Evolutionary conservation across 805 yeast species (phyloP).

Genomic region (Candida rishiriensis): DNA sequence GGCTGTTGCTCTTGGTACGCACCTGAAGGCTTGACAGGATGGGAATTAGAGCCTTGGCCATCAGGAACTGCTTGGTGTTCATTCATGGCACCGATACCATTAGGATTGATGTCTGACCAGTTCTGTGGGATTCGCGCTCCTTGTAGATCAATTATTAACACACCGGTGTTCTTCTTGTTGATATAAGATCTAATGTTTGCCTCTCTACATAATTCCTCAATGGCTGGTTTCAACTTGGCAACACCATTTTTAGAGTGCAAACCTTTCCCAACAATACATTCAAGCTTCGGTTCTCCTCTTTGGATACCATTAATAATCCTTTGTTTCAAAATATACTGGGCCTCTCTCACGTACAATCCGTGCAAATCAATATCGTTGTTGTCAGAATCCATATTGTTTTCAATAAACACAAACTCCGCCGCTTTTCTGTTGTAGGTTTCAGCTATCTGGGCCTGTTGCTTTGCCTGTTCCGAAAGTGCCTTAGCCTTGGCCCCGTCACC

Average conservation of each 20-base stretch:
- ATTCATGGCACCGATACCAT: slow-evolving; percentile 31
- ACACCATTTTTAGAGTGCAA: slow-evolving; percentile 75
- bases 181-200: slow-evolving; percentile 55
- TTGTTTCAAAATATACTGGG: slow-evolving; percentile 67
- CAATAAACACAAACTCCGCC: slow-evolving; percentile 83
- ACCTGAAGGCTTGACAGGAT: slow-evolving; percentile 2
- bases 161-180: slow-evolving; percentile 76
- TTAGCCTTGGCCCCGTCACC: slow-evolving; percentile 78
- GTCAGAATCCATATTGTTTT: slow-evolving; percentile 83
- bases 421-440: slow-evolving; percentile 74
- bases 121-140: slow-evolving; percentile 40
- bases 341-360: slow-evolving; percentile 88
- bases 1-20: background rate
- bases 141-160: slow-evolving; percentile 63
- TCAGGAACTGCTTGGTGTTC: slow-evolving; percentile 23
- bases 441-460: slow-evolving; percentile 53
- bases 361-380: slow-evolving; percentile 88
- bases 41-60: slow-evolving; percentile 7
- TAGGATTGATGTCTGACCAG: slow-evolving; percentile 27
- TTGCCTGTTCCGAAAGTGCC: slow-evolving; percentile 64
- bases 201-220: slow-evolving; percentile 70
- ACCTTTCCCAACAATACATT: slow-evolving; percentile 93
- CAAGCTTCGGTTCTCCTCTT: slow-evolving; percentile 54
- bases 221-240: slow-evolving; percentile 87
- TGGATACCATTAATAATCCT: slow-evolving; percentile 65